phyloP scores from a whole-genome alignment of 148 eudicot genomes.

The Cornus controversa region DNA sequence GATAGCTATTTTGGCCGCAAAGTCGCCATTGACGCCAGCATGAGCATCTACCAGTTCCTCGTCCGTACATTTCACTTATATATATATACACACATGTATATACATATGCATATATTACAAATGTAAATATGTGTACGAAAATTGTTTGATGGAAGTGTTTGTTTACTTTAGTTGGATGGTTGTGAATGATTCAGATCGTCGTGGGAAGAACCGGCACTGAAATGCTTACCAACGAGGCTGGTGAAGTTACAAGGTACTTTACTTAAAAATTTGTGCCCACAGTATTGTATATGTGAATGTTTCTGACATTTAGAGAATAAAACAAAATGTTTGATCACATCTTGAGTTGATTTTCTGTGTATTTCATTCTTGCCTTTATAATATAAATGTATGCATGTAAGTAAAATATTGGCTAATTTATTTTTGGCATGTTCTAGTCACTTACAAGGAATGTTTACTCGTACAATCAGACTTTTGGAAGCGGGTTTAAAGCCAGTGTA shows the following conservation, averaged over 20 bases:
- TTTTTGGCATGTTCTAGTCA: conserved; percentile 47
- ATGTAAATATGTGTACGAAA: not conserved
- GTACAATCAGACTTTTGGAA: conserved; percentile 94
- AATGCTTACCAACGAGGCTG: conserved; percentile 95
- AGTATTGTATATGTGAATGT: not conserved
- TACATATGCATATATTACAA: not conserved
- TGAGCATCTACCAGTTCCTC: conserved; percentile 98
- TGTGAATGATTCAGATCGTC: conserved; percentile 61
- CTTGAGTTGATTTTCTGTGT: not conserved
- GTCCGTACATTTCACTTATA: conserved; percentile 29
- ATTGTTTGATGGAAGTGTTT: not conserved
- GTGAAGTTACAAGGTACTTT: conserved; percentile 92
- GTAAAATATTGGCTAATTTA: conserved; percentile 3
- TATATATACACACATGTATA: not conserved
- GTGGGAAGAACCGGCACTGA: conserved; percentile 91
- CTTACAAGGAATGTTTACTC: conserved; percentile 94
- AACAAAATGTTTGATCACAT: not conserved
- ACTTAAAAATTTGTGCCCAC: not conserved
- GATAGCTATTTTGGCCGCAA: conserved; percentile 90
- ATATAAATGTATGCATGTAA: no score
- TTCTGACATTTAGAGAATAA: not conserved
- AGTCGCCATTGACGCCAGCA: conserved; percentile 97
- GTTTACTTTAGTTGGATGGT: not conserved
- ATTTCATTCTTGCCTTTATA: not conserved
- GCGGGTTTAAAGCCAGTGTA: conserved; percentile 98